Base-by-base conservation (phyloP, 441 rosid species). In the Theobroma grandiflorum region DNA sequence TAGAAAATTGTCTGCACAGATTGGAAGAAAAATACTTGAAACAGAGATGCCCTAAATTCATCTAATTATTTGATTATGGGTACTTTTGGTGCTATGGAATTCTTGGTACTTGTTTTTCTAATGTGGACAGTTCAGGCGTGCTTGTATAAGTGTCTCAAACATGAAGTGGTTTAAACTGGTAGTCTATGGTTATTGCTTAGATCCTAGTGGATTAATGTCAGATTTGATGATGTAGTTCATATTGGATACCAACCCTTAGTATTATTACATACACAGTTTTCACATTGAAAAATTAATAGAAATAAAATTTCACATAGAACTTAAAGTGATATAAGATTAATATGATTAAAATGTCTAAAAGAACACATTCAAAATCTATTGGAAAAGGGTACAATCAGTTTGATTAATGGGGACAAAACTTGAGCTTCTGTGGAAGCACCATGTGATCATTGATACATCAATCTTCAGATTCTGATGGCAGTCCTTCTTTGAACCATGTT, bases 401-500 rank as follows among this genome's bases (percentile, higher is more conserved):
- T 37, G 18, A 61, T 26, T 4, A 61, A 3, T 31, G 33, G 26
- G 74, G 74, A 26, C 82, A 79, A 85, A 89, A 85, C 77, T 78
- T 78, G 82, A 77, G 76, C 61, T 71, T 82, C 77, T 50, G 53
- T 11, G 7, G 73, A 82, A 76, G 80, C 66, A 67, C 49, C 67
- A 68, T 59, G 40, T 73, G 1, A 58, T 20, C 35, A 35, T 47
- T 75, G 42, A 3, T 71, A 55, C 50, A 59, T 87, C 79, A 87
- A 74, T 89, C 93, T 43, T 87, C 94, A 15, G 92, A 77, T 86
- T 63, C 90, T 59, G 87, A 37, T 20, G 99, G 98, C 79, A 93
- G 86, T 55, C 85, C 97, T 85, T 94, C 95, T 80, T 94, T 95
- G 88, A 89, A 85, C 97, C 99, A 94, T 66, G 86, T 55, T 82